A percentile compares a stretch with the other conserved stretches of the same genome.
Evolutionary conservation across 1,284 basidiomycete species (phyloP).

Genomic region (Chondrostereum purpureum): DNA sequence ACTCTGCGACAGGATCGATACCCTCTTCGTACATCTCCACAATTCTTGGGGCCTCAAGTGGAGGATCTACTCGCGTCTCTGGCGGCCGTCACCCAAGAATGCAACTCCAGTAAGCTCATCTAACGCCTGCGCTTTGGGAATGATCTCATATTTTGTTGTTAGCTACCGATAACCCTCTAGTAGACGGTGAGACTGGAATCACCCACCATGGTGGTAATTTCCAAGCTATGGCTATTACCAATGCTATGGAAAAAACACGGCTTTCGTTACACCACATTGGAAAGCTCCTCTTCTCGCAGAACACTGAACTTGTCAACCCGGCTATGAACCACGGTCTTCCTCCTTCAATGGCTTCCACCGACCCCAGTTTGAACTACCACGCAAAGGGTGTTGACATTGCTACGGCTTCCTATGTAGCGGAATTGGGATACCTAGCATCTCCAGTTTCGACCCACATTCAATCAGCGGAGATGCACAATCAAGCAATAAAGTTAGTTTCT

Average conservation of each 20-base stretch:
- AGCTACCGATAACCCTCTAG: slow-evolving; percentile 73
- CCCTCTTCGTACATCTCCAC: slow-evolving; percentile 71
- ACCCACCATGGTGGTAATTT: slow-evolving; percentile 85
- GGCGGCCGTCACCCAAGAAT: slow-evolving; percentile 65
- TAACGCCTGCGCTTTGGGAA: slow-evolving; percentile 10
- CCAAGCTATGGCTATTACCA: slow-evolving; percentile 83
- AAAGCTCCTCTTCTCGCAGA: slow-evolving; percentile 78
- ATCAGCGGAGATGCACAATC: slow-evolving; percentile 72
- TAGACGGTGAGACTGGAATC: slow-evolving; percentile 59
- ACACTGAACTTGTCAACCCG: slow-evolving; percentile 79
- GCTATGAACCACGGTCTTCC: slow-evolving; percentile 79
- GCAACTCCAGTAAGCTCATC: slow-evolving; percentile 70
- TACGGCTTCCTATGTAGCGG: slow-evolving; percentile 72
- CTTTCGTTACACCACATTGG: slow-evolving; percentile 78
- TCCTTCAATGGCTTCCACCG: slow-evolving; percentile 75
- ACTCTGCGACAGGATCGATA: slow-evolving; percentile 72
- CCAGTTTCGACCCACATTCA: slow-evolving; percentile 84
- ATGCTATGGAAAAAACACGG: slow-evolving; percentile 84
- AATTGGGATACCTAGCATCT: slow-evolving; percentile 77
- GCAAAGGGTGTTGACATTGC: slow-evolving; percentile 85
- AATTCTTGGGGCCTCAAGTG: slow-evolving; percentile 82
- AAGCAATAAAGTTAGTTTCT: slow-evolving; percentile 67
- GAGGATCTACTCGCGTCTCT: slow-evolving; percentile 72
- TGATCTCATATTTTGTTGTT: not conserved
- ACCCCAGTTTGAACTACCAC: slow-evolving; percentile 80